phyloP scores from a whole-genome alignment of 345 rosid genomes.

The Euphorbia lathyris region DNA sequence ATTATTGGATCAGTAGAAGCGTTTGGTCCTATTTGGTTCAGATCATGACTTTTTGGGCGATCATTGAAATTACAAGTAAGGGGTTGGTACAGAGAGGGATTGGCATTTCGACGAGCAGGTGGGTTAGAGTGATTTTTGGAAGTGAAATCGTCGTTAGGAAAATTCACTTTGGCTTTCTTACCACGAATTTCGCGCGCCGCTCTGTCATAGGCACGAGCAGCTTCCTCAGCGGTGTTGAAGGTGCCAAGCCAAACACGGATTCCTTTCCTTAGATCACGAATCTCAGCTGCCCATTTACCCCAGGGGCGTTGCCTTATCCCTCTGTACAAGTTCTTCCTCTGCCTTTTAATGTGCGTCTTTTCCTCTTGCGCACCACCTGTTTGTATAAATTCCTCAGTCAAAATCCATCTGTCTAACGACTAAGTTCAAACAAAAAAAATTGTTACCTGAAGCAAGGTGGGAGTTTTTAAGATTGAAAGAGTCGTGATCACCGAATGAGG shows the following conservation, averaged over 20 bases:
- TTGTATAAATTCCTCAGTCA: slow-evolving; percentile 23
- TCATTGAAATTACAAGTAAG: too few relatives aligned
- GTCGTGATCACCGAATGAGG: not conserved
- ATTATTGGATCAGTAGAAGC: slow-evolving; percentile 15
- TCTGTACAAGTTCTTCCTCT: slow-evolving; percentile 75
- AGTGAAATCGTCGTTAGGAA: slow-evolving; percentile 44
- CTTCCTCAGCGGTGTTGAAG: slow-evolving; percentile 84
- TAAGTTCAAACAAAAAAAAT: too few relatives aligned
- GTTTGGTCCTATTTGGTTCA: slow-evolving; percentile 29
- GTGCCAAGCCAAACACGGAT: slow-evolving; percentile 97
- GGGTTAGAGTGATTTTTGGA: slow-evolving; percentile 8
- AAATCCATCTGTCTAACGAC: too few relatives aligned
- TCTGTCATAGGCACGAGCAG: slow-evolving; percentile 83
- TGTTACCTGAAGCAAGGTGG: too few relatives aligned
- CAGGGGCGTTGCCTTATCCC: slow-evolving; percentile 94
- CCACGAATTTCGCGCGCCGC: slow-evolving; percentile 88
- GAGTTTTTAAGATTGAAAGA: slow-evolving; percentile 17
- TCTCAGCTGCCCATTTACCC: slow-evolving; percentile 99
- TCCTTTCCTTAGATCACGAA: slow-evolving; percentile 89
- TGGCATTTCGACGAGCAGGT: not conserved
- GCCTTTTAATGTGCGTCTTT: slow-evolving; percentile 46
- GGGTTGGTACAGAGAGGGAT: too few relatives aligned
- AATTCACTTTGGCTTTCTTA: slow-evolving; percentile 78
- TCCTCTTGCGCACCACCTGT: slow-evolving; percentile 42
- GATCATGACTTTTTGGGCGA: slow-evolving; percentile 21